These are phyloP conservation scores for Blastobotrys aristatus DNA, from an alignment of 1,139 yeast species.

Conservation along the genomic window DNA sequence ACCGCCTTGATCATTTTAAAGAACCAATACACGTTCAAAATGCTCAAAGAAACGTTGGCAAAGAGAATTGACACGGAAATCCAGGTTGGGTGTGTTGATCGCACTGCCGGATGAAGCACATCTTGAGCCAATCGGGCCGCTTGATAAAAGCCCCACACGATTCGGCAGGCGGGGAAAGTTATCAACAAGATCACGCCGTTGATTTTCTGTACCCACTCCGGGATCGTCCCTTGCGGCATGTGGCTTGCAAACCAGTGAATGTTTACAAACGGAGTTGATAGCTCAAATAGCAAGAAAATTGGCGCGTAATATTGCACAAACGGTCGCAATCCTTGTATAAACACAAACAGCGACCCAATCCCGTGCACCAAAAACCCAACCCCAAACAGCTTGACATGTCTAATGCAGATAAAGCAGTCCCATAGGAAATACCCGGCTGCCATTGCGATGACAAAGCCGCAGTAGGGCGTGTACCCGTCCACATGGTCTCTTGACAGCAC, in stretches of 20 bases:
- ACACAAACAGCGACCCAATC: conserved; percentile 71
- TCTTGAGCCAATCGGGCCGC: conserved; percentile 36
- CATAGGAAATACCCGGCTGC: conserved; percentile 89
- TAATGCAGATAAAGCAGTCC: conserved; percentile 69
- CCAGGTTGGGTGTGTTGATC: conserved; percentile 33
- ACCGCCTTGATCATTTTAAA: conserved; percentile 72
- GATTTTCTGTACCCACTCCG: conserved; percentile 47
- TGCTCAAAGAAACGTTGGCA: conserved; percentile 62
- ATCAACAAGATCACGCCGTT: conserved; percentile 69
- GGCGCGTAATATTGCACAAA: conserved; percentile 83
- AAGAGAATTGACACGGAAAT: conserved; percentile 48
- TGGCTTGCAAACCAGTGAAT: conserved; percentile 85
- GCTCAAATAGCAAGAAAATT: conserved; percentile 77
- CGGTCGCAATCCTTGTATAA: conserved; percentile 58
- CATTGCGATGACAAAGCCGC: conserved; percentile 62
- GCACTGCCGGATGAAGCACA: conserved; percentile 15
- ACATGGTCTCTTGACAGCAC: conserved; percentile 45
- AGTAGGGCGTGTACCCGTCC: conserved; percentile 68
- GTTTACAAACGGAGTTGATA: conserved; percentile 90
- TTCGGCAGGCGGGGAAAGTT: conserved; percentile 71
- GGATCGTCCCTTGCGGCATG: conserved; percentile 53
- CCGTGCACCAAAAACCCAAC: conserved; percentile 84
- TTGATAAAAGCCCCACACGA: conserved; percentile 85
- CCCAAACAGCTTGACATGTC: conserved; percentile 65
- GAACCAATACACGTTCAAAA: conserved; percentile 60